These are phyloP conservation scores for Xenosphaeropsis pyriputrescens DNA, from an alignment of 2,329 filamentous ascomycete species.

Conservation along the genomic window DNA sequence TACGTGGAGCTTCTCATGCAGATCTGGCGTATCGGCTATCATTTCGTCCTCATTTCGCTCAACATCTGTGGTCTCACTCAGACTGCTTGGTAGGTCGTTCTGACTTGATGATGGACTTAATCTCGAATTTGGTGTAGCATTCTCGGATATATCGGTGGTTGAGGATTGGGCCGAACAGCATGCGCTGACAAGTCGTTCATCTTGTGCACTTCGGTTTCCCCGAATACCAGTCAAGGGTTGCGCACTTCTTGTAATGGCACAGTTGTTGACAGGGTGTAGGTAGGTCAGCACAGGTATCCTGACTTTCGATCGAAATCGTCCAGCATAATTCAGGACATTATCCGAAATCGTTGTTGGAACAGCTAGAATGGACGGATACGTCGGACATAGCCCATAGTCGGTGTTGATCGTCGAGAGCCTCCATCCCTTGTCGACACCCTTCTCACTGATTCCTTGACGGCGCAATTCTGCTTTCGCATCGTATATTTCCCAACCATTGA, in stretches of 20 bases:
- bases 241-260: slow-evolving; percentile 87
- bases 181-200: slow-evolving; percentile 83
- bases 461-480: slow-evolving; percentile 75
- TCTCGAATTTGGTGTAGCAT: slow-evolving; percentile 12
- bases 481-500: slow-evolving; percentile 76
- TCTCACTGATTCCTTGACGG: slow-evolving; percentile 74
- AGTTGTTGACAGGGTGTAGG: slow-evolving; percentile 92
- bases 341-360: slow-evolving; percentile 91
- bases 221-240: slow-evolving; percentile 81
- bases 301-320: slow-evolving; percentile 72
- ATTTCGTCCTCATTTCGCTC: slow-evolving; percentile 58
- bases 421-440: slow-evolving; percentile 72
- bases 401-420: slow-evolving; percentile 79
- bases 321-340: slow-evolving; percentile 88
- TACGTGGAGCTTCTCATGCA: slow-evolving; percentile 47
- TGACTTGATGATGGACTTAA: slow-evolving; percentile 33
- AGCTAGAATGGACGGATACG: slow-evolving; percentile 73
- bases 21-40: slow-evolving; percentile 40
- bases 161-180: slow-evolving; percentile 64
- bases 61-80: slow-evolving; percentile 26
- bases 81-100: slow-evolving; percentile 23
- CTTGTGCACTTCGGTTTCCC: slow-evolving; percentile 83
- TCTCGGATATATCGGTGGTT: slow-evolving; percentile 9
- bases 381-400: slow-evolving; percentile 83
- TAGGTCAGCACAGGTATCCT: slow-evolving; percentile 86